phyloP scores from a whole-genome alignment of 164 flowering plant genomes.

The Umbellularia californica region DNA sequence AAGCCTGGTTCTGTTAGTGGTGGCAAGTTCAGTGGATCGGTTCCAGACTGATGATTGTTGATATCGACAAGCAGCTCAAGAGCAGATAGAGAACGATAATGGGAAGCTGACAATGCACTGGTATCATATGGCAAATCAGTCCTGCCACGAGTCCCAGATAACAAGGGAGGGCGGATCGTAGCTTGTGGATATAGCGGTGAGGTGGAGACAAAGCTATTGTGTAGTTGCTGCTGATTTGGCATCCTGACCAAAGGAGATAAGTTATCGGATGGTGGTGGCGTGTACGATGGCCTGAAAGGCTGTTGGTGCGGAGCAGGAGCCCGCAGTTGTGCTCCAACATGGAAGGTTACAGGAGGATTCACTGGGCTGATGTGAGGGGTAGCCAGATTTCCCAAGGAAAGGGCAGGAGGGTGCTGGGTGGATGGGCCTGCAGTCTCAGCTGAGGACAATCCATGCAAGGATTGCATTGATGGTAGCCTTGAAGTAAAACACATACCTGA shows the following conservation, averaged over 20 bases:
- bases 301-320: conserved; percentile 60
- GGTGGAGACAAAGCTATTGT: conserved; percentile 9
- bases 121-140: conserved; percentile 10
- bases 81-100: conserved; percentile 12
- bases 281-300: conserved; percentile 29
- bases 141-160: conserved; percentile 9
- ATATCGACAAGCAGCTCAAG: conserved; percentile 24
- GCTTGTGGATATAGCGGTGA: conserved; percentile 8
- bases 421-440: conserved; percentile 6
- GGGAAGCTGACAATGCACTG: conserved; percentile 7
- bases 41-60: conserved; percentile 13
- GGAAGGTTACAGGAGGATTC: conserved; percentile 18
- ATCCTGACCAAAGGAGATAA: conserved; percentile 14
- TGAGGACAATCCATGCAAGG: conserved; percentile 14
- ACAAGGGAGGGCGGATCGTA: neutral
- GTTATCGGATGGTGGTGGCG: conserved; percentile 10
- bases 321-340: conserved; percentile 31
- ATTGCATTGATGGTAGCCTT: conserved; percentile 22
- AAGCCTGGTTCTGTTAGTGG: conserved; percentile 7
- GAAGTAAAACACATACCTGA: conserved; percentile 14
- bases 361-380: conserved; percentile 4
- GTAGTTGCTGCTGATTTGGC: conserved; percentile 17
- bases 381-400: neutral
- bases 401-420: neutral
- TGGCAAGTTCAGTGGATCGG: conserved; percentile 12